These are phyloP conservation scores for Mycena latifolia DNA, from an alignment of 768 basidiomycete species.

Conservation along the genomic window DNA sequence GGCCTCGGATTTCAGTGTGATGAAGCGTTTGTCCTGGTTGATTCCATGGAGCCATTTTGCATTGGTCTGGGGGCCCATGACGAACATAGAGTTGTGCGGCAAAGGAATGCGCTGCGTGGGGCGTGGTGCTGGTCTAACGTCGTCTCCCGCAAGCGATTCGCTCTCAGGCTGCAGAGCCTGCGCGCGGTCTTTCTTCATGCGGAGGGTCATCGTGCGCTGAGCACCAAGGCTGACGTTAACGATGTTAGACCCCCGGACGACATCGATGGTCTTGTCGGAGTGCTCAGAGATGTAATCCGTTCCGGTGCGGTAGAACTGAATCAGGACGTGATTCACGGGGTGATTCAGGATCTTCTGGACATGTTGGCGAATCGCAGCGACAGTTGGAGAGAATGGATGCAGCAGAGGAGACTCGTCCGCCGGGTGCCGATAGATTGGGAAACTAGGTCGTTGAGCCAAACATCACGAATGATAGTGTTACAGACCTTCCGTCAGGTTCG, in stretches of 20 bases:
- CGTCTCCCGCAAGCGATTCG: slow-evolving; percentile 28
- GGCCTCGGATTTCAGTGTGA: slow-evolving; percentile 60
- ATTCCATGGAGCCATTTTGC: slow-evolving; percentile 82
- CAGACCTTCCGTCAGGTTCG: slow-evolving; percentile 54
- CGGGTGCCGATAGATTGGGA: slow-evolving; percentile 87
- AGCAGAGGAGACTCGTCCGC: slow-evolving; percentile 83
- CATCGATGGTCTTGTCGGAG: slow-evolving; percentile 89
- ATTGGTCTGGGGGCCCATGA: slow-evolving; percentile 82
- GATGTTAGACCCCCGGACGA: slow-evolving; percentile 78
- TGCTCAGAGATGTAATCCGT: slow-evolving; percentile 90
- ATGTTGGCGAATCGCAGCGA: slow-evolving; percentile 70
- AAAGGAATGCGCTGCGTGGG: slow-evolving; percentile 75
- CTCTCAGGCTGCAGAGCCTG: slow-evolving; percentile 9
- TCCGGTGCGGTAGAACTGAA: slow-evolving; percentile 84
- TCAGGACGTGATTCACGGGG: slow-evolving; percentile 86
- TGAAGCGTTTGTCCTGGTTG: slow-evolving; percentile 78
- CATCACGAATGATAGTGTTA: background rate
- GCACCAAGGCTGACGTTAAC: slow-evolving; percentile 88
- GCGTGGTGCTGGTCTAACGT: slow-evolving; percentile 44
- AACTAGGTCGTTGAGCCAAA: slow-evolving; percentile 52
- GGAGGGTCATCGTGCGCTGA: slow-evolving; percentile 81
- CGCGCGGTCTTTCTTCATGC: slow-evolving; percentile 62
- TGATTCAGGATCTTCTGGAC: slow-evolving; percentile 72
- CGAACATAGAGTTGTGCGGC: slow-evolving; percentile 87
- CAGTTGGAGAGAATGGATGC: slow-evolving; percentile 75